A percentile compares a stretch with the other conserved stretches of the same genome.
phyloP scores from a whole-genome alignment of 495 filamentous ascomycete genomes.

The Cairneyella variabilis region DNA sequence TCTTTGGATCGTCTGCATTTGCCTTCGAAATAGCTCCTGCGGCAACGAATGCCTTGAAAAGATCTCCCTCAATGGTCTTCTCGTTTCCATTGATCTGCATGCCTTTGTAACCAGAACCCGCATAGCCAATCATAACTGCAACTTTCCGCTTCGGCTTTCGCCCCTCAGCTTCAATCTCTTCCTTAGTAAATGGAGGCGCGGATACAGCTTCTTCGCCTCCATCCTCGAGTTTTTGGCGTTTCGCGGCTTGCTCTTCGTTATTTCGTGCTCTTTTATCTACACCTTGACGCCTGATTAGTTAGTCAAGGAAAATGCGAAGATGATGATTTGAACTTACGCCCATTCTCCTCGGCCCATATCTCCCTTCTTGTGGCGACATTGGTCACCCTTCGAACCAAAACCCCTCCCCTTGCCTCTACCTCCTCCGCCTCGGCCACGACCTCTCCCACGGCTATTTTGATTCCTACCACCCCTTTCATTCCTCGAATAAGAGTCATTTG shows the following conservation, averaged over 20 bases:
- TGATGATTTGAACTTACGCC: conserved; percentile 42
- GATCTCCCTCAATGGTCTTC: conserved; percentile 95
- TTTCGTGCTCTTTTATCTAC: conserved; percentile 63
- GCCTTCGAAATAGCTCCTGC: conserved; percentile 93
- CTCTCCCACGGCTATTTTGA: conserved; percentile 3
- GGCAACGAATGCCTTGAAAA: conserved; percentile 84
- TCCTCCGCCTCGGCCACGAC: conserved; percentile 17
- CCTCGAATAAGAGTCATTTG: conserved; percentile 1
- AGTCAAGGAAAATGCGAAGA: conserved; percentile 18
- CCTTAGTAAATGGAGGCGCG: conserved; percentile 58
- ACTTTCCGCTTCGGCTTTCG: conserved; percentile 92
- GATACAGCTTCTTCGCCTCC: conserved; percentile 39
- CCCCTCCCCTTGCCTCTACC: conserved; percentile 37
- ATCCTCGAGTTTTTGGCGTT: conserved; percentile 42
- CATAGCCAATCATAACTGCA: conserved; percentile 90
- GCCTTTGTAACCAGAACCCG: conserved; percentile 94
- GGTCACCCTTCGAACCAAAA: conserved; percentile 23
- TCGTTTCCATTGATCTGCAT: conserved; percentile 80
- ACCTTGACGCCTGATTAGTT: conserved; percentile 55
- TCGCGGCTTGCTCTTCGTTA: conserved; percentile 50
- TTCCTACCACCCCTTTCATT: conserved; percentile 9
- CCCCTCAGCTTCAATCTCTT: conserved; percentile 81
- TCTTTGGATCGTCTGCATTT: conserved; percentile 94
- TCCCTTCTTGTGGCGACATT: conserved; percentile 52
- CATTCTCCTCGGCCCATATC: conserved; percentile 65